phyloP scores from a whole-genome alignment of 2,329 filamentous ascomycete genomes.

The Penicillium sp. region DNA sequence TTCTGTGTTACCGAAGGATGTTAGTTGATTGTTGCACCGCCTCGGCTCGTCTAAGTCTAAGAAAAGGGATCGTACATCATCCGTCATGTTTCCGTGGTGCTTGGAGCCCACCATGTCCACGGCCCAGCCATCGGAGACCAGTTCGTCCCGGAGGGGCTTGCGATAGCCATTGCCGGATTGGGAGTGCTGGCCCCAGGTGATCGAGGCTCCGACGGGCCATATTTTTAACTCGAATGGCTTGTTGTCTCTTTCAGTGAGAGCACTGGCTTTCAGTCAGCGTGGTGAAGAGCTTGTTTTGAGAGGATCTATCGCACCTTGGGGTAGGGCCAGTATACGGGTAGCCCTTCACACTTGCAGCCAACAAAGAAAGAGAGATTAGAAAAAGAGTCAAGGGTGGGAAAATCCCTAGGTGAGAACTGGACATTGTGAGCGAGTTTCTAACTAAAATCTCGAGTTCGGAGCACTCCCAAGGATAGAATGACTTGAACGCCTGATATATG shows the following conservation, averaged over 20 bases:
- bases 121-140: conserved; percentile 11
- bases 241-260: not conserved
- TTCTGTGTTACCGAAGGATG: not conserved
- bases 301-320: not conserved
- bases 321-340: not conserved
- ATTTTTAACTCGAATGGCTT: not conserved
- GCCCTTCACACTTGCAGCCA: not conserved
- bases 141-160: conserved; percentile 8
- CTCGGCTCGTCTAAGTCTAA: no score
- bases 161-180: conserved; percentile 16
- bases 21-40: not conserved
- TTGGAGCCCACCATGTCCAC: conserved; percentile 19
- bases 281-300: not conserved
- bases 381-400: not conserved
- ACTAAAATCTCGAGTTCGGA: not conserved
- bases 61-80: conserved; percentile 1
- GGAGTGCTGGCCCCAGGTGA: conserved; percentile 15
- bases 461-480: not conserved
- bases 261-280: not conserved
- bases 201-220: conserved; percentile 13
- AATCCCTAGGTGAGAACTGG: not conserved
- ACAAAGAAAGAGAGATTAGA: not conserved
- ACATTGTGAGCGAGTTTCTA: not conserved
- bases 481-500: not conserved
- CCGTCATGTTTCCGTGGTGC: conserved; percentile 14